Base-by-base conservation (phyloP, 1,284 basidiomycete species). In the Athelia sp. region DNA sequence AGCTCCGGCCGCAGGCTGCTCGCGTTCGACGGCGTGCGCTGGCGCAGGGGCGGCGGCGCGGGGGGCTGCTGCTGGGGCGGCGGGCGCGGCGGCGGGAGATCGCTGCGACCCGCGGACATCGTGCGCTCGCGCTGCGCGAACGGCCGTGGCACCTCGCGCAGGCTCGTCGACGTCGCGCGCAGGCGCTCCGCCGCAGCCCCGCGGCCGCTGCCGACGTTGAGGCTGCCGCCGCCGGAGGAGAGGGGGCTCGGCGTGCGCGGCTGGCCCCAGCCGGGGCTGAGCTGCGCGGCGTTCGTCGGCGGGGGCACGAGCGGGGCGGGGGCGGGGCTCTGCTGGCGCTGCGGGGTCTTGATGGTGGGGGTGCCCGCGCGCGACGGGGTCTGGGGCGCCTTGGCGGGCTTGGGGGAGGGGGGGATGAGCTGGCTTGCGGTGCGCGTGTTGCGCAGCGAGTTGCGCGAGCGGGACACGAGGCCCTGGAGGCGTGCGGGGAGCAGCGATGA, bases 401-500 rank as follows among this genome's bases (percentile, higher is more conserved):
- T 22, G 36, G 6, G 36, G 6, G 21, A 15, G 8, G 36, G 36
- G 21, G 17, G 21, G 4, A 17, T 17, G 36, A 17, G 8, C n/a
- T 17, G 36, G 36, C 21, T 17, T 4, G 36, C 4, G 36, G 6
- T 40, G 8, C 36, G 4, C 13, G 21, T 40, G 21, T 9, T 40
- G 17, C 19, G 9, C 9, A 17, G 24, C 18, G 43, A 45, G n/a
- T 45, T 29, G 43, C 43, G n/a, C 4, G 21, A n/a, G 43, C 21
- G 17, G 6, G 43, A 26, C 43, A 44, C 19, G 23, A 44, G 6
- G 31, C 23, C 11, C n/a, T 22, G 24, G n/a, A 46, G 42, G 8
- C 29, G 67, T 65, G 50, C 64, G 56, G 56, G 65, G 50, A 51
- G 63, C 64, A 52, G 67, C 55, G 60, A 65, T 52, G 54, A 60